phyloP scores from a whole-genome alignment of 352 stramenopile genomes.

The Globisporangium cylindrosporum region DNA sequence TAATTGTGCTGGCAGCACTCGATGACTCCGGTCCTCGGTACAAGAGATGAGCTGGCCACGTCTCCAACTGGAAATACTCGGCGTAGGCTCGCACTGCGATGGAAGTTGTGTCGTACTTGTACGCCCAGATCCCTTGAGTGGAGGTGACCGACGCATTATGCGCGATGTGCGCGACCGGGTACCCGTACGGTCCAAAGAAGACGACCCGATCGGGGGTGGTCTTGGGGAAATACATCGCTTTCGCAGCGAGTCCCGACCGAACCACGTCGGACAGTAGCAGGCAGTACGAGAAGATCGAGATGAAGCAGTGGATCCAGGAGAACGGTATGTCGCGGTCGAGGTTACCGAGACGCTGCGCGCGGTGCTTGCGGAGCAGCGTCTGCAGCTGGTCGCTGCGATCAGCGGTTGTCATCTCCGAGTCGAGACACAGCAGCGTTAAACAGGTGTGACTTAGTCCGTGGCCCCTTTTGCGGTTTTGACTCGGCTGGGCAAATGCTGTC shows the following conservation, averaged over 20 bases:
- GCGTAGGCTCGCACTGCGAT: constrained; percentile 19
- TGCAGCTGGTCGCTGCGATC: not conserved
- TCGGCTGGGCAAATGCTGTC: not conserved
- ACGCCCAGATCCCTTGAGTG: constrained; percentile 14
- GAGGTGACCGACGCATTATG: not conserved
- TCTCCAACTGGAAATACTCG: constrained; percentile 4
- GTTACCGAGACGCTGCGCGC: not conserved
- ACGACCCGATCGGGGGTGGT: not conserved
- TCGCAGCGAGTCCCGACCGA: constrained; percentile 5
- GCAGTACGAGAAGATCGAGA: constrained; percentile 20
- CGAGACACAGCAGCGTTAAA: not conserved
- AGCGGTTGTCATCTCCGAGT: not conserved
- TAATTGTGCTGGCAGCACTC: not conserved
- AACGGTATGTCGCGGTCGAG: constrained; percentile 6
- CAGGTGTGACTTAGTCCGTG: not conserved
- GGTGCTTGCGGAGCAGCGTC: constrained; percentile 1
- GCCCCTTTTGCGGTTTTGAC: not conserved
- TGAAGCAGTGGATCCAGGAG: constrained; percentile 15
- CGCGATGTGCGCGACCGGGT: not conserved
- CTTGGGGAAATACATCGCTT: not conserved
- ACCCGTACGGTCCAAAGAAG: constrained; percentile 5
- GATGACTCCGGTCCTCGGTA: constrained; percentile 9
- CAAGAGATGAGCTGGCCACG: constrained; percentile 18
- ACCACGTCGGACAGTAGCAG: constrained; percentile 25
- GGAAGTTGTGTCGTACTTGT: constrained; percentile 30